A percentile compares a stretch with the other conserved stretches of the same genome.
Evolutionary conservation across 805 yeast species (phyloP).

Genomic region (Lipomyces mesembrius): DNA sequence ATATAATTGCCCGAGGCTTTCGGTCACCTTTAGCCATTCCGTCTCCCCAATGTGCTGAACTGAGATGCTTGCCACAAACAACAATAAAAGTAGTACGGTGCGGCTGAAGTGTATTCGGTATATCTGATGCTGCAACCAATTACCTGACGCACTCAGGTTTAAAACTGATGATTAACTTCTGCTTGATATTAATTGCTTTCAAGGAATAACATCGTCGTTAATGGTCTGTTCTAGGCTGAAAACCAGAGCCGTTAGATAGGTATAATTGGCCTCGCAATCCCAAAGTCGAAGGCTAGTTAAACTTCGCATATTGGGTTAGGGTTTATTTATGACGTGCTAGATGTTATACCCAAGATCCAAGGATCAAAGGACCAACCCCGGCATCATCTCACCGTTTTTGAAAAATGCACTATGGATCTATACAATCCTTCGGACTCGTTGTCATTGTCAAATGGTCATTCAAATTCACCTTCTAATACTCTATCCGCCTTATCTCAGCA

Average conservation of each 20-base stretch:
- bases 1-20: constrained; percentile 27
- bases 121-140: not conserved
- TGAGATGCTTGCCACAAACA: not conserved
- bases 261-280: too few species aligned
- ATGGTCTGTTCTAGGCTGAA: not conserved
- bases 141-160: not conserved
- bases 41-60: not conserved
- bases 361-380: not conserved
- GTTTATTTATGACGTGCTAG: not conserved
- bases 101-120: not conserved
- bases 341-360: too few species aligned
- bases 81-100: too few species aligned
- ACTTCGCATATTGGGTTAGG: not conserved
- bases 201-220: not conserved
- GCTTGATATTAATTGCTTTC: not conserved
- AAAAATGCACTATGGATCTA: constrained; percentile 6
- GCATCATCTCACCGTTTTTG: not conserved
- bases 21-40: constrained; percentile 32
- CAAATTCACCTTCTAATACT: not conserved
- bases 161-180: not conserved
- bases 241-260: not conserved
- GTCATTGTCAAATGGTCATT: constrained; percentile 7
- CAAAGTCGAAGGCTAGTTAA: too few species aligned
- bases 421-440: constrained; percentile 12
- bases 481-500: not conserved